These are phyloP conservation scores for Fusarium sp. DNA, from an alignment of 2,329 filamentous ascomycete genomes.

Conservation along the genomic window DNA sequence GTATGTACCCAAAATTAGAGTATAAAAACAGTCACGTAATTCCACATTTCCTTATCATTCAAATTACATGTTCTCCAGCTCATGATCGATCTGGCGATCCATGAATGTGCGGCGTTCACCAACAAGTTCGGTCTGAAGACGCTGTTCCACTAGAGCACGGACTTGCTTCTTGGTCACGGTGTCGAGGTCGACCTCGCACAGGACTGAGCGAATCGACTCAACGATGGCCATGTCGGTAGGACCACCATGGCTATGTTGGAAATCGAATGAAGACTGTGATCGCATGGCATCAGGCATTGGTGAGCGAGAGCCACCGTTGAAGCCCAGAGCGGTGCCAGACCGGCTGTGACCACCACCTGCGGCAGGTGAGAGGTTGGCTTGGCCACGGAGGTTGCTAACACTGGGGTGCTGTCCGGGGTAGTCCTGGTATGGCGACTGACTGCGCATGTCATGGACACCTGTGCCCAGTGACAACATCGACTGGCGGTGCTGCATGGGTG, in stretches of 20 bases:
- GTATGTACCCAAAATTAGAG: constrained; percentile 45
- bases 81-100: constrained; percentile 91
- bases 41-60: constrained; percentile 9
- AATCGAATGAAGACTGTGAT: constrained; percentile 70
- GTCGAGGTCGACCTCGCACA: constrained; percentile 91
- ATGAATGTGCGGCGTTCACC: constrained; percentile 91
- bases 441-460: constrained; percentile 61
- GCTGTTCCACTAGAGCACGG: constrained; percentile 89
- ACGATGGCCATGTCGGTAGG: constrained; percentile 85
- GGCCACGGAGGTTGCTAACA: constrained; percentile 70
- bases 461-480: constrained; percentile 77
- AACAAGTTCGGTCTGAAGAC: constrained; percentile 87
- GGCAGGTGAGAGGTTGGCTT: constrained; percentile 62
- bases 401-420: constrained; percentile 66
- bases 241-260: constrained; percentile 70
- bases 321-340: constrained; percentile 64
- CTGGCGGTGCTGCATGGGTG: constrained; percentile 71
- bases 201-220: constrained; percentile 84
- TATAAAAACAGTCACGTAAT: constrained; percentile 26
- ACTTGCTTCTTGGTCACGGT: constrained; percentile 99
- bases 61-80: constrained; percentile 89
- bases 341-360: constrained; percentile 53
- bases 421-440: constrained; percentile 71
- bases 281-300: constrained; percentile 63
- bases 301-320: constrained; percentile 61